Base-by-base conservation (phyloP, 2,329 filamentous ascomycete species). In the Penicillium frequentans region DNA sequence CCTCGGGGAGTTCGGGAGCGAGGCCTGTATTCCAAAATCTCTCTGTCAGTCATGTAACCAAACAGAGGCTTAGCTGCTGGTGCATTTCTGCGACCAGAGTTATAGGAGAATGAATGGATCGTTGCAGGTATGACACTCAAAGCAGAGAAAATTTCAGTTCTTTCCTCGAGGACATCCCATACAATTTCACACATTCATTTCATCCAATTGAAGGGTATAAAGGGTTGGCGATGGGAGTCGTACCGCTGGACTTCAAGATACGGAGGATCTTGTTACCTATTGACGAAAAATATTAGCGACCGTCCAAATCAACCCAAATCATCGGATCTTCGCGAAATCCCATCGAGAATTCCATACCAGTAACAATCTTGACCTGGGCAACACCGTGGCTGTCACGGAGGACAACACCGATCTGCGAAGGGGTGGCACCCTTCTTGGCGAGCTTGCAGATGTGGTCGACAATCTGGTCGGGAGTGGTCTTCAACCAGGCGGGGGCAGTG, bases 401-500 rank as follows among this genome's bases (percentile, higher is more conserved):
- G 75, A 98, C 84, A 78, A 98, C 93, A 90, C 96, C 95, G 75
- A 99, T 99, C 86, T 98, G 93, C 67, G 93, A 97, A 74, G 95
- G 95, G 69, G 93, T 96, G 71, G 91, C 91, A 84, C 96, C 95
- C 90, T 98, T 98, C 85, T 91, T 93, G 77, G 95, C 95, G 79
- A 98, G 90, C 86, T 96, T 96, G 84, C 90, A 93, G 84, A 99
- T 99, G 68, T 98, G 93, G 79, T 99, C 95, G 73, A 96, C 91
- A 79, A 99, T 92, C 84, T 96, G 91, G 75, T 97, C 92, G 77
- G 95, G 93, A 72, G 92, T 96, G 83, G 91, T 96, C 90, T 99
- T 99, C 82, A 98, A 85, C 95, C 95, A 99, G 71, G 93, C 86
- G 63, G 95, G 93, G 66, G 92, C 79, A 73, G 86, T 88, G 84